phyloP scores from a whole-genome alignment of 73 alveolate species.

The Strombidium stylifer region DNA sequence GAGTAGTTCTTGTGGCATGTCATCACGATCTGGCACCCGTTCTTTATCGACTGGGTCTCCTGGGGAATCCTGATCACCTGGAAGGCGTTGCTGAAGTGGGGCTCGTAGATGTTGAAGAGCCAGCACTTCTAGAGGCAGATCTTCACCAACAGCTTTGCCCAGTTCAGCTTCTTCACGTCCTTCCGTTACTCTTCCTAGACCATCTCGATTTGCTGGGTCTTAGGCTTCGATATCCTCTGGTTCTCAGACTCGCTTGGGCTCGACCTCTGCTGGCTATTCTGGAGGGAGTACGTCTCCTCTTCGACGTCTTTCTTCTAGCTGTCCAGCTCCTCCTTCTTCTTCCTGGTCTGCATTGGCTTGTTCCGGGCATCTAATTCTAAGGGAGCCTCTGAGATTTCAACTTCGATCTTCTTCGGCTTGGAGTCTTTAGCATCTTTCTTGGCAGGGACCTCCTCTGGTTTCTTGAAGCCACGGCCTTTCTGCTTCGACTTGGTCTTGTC shows the following conservation, averaged over 20 bases:
- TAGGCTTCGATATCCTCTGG: neutral
- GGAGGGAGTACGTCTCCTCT: neutral
- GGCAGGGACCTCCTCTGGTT: too few species aligned
- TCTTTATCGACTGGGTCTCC: neutral
- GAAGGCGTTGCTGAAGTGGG: conserved; percentile 9
- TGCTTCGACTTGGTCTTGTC: too few species aligned
- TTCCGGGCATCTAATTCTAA: too few species aligned
- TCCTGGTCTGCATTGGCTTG: too few species aligned
- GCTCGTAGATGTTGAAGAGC: conserved; percentile 2
- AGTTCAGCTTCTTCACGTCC: too few species aligned
- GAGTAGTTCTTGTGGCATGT: conserved; percentile 6
- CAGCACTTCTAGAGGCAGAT: conserved; percentile 14
- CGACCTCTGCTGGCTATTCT: neutral
- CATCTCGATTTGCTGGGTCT: neutral
- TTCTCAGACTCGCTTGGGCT: neutral
- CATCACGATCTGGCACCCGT: conserved; percentile 4
- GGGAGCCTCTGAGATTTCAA: too few species aligned
- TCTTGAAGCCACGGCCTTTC: too few species aligned
- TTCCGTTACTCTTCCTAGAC: too few species aligned
- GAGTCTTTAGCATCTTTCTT: too few species aligned
- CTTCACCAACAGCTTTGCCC: conserved; percentile 11
- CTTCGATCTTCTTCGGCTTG: too few species aligned
- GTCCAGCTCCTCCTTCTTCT: neutral
- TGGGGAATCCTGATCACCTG: conserved; percentile 14
- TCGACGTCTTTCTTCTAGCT: neutral